Percentiles rank a stretch among this genome's conserved stretches.
Evolutionary conservation across 2,329 filamentous ascomycete genomes (phyloP).

Genomic region (Neonectria punicea): DNA sequence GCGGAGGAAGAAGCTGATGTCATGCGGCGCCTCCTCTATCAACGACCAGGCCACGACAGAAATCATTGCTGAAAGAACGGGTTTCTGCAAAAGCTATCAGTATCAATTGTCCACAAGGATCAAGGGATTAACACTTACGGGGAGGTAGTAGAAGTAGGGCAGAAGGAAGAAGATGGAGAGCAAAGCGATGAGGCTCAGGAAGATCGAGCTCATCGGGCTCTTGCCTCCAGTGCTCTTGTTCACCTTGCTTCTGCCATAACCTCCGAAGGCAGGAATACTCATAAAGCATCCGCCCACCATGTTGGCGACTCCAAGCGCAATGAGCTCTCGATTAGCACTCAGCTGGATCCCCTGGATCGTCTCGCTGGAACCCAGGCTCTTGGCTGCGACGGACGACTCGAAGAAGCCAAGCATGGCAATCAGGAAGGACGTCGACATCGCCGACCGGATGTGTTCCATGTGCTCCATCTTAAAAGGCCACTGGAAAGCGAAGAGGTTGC

Average conservation of each 20-base stretch:
- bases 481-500: constrained; percentile 80
- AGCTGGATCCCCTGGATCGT: constrained; percentile 82
- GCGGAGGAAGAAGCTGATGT: constrained; percentile 87
- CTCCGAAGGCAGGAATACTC: constrained; percentile 92
- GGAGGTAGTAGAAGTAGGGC: constrained; percentile 93
- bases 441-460: constrained; percentile 84
- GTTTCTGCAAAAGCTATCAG: constrained; percentile 70
- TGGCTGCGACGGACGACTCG: constrained; percentile 95
- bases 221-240: constrained; percentile 91
- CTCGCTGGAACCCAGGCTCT: constrained; percentile 79
- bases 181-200: constrained; percentile 84
- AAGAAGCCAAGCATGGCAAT: constrained; percentile 98
- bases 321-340: constrained; percentile 91
- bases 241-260: constrained; percentile 95
- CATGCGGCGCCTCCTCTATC: constrained; percentile 93
- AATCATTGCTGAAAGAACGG: constrained; percentile 92
- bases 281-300: constrained; percentile 92
- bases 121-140: constrained; percentile 66
- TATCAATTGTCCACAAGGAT: background rate
- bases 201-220: constrained; percentile 92
- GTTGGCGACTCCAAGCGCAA: constrained; percentile 91
- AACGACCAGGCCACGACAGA: constrained; percentile 94
- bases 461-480: constrained; percentile 85
- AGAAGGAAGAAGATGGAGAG: constrained; percentile 84
- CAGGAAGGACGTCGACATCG: constrained; percentile 90